phyloP scores from a whole-genome alignment of 73 alveolate genomes.

The Stentor coeruleus region DNA sequence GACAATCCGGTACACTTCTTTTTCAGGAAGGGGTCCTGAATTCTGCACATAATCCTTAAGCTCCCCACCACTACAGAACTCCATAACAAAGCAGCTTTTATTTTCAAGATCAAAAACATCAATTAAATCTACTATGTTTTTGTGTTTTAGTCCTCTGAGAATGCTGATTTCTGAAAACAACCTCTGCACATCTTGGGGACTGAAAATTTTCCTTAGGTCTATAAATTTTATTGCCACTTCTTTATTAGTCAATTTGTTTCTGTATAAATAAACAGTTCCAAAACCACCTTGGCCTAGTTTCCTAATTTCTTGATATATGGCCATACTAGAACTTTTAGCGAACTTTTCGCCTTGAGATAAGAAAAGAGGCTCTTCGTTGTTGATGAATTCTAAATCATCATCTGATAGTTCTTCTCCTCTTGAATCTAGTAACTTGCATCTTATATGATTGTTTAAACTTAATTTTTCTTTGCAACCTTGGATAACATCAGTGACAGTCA shows the following conservation, averaged over 20 bases:
- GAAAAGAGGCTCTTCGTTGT: not conserved
- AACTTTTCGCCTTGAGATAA: slow-evolving; percentile 25
- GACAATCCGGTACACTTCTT: slow-evolving; percentile 70
- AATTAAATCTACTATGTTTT: slow-evolving; percentile 54
- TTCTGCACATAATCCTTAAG: slow-evolving; percentile 39
- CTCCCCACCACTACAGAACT: slow-evolving; percentile 51
- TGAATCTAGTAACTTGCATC: not conserved
- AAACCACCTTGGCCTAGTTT: slow-evolving; percentile 93
- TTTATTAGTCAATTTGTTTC: slow-evolving; percentile 73
- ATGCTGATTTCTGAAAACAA: slow-evolving; percentile 63
- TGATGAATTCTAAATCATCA: slow-evolving; percentile 22
- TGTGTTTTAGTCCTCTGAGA: slow-evolving; percentile 61
- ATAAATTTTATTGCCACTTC: slow-evolving; percentile 91
- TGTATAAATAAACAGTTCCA: slow-evolving; percentile 87
- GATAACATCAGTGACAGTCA: slow-evolving; percentile 2
- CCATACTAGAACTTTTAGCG: not conserved
- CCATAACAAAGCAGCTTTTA: slow-evolving; percentile 49
- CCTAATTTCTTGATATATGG: slow-evolving; percentile 52
- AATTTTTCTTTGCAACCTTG: not conserved
- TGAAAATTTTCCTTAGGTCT: slow-evolving; percentile 50
- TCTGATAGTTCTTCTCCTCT: slow-evolving; percentile 8
- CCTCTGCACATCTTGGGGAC: slow-evolving; percentile 83
- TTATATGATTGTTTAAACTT: not conserved
- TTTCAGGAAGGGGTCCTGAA: slow-evolving; percentile 63
- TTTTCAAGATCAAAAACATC: slow-evolving; percentile 64